Conservation (phyloP, 352 stramenopile species). For the Saprolegnia parasitica region DNA sequence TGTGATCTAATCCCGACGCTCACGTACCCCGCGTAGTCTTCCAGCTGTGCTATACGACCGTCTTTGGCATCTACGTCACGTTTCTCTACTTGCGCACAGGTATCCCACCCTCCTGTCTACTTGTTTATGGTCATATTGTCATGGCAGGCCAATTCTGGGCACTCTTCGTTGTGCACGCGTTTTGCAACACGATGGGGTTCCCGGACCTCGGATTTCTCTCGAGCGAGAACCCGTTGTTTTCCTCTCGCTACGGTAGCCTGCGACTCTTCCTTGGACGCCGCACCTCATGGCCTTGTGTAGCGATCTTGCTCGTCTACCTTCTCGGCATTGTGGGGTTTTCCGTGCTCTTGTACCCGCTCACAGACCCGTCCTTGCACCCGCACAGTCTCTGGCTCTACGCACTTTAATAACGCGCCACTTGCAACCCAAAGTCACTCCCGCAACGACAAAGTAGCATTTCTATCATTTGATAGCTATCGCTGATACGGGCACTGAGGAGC, state of each 20-base stretch:
- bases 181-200: slow-evolving; percentile 96
- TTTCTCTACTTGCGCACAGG: slow-evolving; percentile 90
- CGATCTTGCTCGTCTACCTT: slow-evolving; percentile 76
- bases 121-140: not conserved
- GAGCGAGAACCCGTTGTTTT: slow-evolving; percentile 63
- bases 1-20: slow-evolving; percentile 30
- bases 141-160: slow-evolving; percentile 75
- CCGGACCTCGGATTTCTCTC: slow-evolving; percentile 84
- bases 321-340: slow-evolving; percentile 79
- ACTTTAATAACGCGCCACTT: too few relatives aligned
- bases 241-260: slow-evolving; percentile 47
- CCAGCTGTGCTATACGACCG: slow-evolving; percentile 93
- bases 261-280: not conserved
- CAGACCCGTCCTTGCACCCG: slow-evolving; percentile 51
- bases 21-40: slow-evolving; percentile 48
- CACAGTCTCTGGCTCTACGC: not conserved
- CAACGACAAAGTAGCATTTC: too few relatives aligned
- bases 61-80: slow-evolving; percentile 94
- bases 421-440: too few relatives aligned
- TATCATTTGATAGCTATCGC: not conserved
- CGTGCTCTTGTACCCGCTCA: slow-evolving; percentile 64
- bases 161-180: slow-evolving; percentile 88
- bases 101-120: slow-evolving; percentile 29
- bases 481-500: not conserved
- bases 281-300: slow-evolving; percentile 31